Conservation (phyloP, 1,284 basidiomycete genomes). For the Lentinus polychrous region DNA sequence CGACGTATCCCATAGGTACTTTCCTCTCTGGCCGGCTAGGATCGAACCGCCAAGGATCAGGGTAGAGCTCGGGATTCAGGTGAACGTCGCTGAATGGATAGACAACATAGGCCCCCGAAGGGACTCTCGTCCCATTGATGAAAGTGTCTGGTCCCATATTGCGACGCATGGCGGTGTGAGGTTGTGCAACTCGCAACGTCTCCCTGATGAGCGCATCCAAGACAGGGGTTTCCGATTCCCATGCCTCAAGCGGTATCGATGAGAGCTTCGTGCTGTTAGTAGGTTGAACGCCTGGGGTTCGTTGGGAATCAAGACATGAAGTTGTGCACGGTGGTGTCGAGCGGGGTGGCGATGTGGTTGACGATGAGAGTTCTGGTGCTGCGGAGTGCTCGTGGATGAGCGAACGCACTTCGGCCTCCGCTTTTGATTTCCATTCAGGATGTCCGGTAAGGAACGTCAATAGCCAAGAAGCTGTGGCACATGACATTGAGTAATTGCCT, state of each 20-base stretch:
- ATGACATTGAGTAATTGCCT: conserved; percentile 12
- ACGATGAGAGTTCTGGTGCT: conserved; percentile 11
- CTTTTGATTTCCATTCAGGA: conserved; percentile 52
- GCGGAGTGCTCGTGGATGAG: conserved; percentile 47
- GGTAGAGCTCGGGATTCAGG: conserved; percentile 60
- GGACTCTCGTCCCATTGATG: conserved; percentile 57
- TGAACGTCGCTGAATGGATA: conserved; percentile 76
- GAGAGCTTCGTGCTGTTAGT: conserved; percentile 43
- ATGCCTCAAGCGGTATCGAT: conserved; percentile 56
- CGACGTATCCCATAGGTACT: conserved; percentile 54
- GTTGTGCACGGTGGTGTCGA: not conserved
- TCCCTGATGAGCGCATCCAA: conserved; percentile 66
- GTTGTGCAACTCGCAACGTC: conserved; percentile 68
- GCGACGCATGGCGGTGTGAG: conserved; percentile 69
- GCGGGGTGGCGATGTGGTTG: not conserved
- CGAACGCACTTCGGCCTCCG: conserved; percentile 49
- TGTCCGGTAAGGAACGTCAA: conserved; percentile 61
- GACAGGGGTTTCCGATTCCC: conserved; percentile 61
- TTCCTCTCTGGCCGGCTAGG: conserved; percentile 46
- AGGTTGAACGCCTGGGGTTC: conserved; percentile 10
- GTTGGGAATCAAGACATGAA: not conserved
- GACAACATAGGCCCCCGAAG: conserved; percentile 63
- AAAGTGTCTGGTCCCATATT: conserved; percentile 60
- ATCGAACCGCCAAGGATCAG: conserved; percentile 68
- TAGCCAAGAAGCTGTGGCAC: conserved; percentile 54